Base-by-base conservation (phyloP, 805 yeast genomes). In the Candida yuanshanica region DNA sequence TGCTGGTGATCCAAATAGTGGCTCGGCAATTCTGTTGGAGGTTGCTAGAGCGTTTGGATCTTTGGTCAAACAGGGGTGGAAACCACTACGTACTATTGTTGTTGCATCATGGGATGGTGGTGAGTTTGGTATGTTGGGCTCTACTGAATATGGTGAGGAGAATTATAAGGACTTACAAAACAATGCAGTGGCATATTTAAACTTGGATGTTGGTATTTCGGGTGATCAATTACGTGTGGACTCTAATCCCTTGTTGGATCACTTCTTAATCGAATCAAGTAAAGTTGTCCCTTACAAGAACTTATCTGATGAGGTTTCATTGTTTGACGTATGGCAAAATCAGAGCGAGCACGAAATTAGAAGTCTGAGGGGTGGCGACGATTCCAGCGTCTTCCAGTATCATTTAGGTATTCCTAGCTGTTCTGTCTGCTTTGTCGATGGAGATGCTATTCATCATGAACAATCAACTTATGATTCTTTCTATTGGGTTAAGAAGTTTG, bases 71-170 rank as follows among this genome's bases (percentile, higher is more conserved):
- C 55, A 62, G 6, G 83, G 83, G 2, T 86, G 90, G 90, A 74
- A 72, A 52, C 95, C 95, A 10, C 58, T 74, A 38, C 67, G 93
- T 52, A 76, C 89, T 0, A 79, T 87, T 20, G 69, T 76, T 40
- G 66, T 87, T 35, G 81, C 82, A 0, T 78, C 85, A 22, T 87
- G 89, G 89, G 95, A 87, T 60, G 95, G 86, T 26, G 89, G 80
- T 49, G 87, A 81, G 53, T 75, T 74, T 47, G 91, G 84, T 0
- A 63, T 79, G 41, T 49, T 86, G 23, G 95, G 95, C 1, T 78
- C 89, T 0, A 81, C 93, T 0, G 93, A 86, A 52, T 83, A 72
- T 65, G 88, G 81, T 6, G 91, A 84, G 57, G 76, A 77, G 36
- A 66, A 75, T 40, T 64, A 69, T 2, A 55, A 65, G 20, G 53